Evolutionary conservation across 2,329 filamentous ascomycete genomes (phyloP).

Genomic region (Ampelomyces quisqualis): DNA sequence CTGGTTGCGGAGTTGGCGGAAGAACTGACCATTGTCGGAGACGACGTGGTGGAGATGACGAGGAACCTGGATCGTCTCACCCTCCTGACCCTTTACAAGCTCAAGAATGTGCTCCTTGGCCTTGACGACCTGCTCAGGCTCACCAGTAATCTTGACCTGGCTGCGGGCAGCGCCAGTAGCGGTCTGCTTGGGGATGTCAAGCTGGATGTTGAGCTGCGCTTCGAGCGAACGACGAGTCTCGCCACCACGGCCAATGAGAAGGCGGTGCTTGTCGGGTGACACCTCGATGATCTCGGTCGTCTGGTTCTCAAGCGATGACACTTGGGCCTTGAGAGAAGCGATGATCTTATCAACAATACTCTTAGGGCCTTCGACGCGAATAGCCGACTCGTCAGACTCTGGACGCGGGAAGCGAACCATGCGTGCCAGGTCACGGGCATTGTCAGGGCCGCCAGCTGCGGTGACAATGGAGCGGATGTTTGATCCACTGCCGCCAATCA

Average conservation of each 20-base stretch:
- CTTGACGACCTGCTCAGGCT: slow-evolving; percentile 74
- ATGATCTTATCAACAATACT: slow-evolving; percentile 87
- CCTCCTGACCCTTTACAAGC: slow-evolving; percentile 81
- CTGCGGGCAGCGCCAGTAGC: slow-evolving; percentile 71
- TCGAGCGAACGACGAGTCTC: slow-evolving; percentile 84
- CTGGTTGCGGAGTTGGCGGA: slow-evolving; percentile 84
- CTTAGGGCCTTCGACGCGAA: slow-evolving; percentile 83
- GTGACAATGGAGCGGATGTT: slow-evolving; percentile 85
- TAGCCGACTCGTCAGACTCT: slow-evolving; percentile 76
- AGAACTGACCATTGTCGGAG: slow-evolving; percentile 87
- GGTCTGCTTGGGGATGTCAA: slow-evolving; percentile 84
- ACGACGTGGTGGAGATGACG: slow-evolving; percentile 79
- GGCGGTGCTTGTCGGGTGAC: slow-evolving; percentile 83
- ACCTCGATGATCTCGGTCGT: slow-evolving; percentile 77
- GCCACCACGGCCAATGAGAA: slow-evolving; percentile 88
- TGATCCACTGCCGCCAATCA: slow-evolving; percentile 84
- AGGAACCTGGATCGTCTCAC: slow-evolving; percentile 83
- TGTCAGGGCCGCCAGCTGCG: slow-evolving; percentile 84
- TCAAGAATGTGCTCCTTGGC: slow-evolving; percentile 82
- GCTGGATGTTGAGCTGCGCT: slow-evolving; percentile 77
- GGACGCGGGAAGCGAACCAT: slow-evolving; percentile 94
- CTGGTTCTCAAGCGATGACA: slow-evolving; percentile 80
- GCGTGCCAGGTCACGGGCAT: slow-evolving; percentile 78
- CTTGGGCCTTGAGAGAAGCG: slow-evolving; percentile 75
- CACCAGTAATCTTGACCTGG: slow-evolving; percentile 81